A percentile compares a stretch with the other conserved stretches of the same genome.
Evolutionary conservation across 768 basidiomycete genomes (phyloP).

Genomic region (Suillus spraguei): DNA sequence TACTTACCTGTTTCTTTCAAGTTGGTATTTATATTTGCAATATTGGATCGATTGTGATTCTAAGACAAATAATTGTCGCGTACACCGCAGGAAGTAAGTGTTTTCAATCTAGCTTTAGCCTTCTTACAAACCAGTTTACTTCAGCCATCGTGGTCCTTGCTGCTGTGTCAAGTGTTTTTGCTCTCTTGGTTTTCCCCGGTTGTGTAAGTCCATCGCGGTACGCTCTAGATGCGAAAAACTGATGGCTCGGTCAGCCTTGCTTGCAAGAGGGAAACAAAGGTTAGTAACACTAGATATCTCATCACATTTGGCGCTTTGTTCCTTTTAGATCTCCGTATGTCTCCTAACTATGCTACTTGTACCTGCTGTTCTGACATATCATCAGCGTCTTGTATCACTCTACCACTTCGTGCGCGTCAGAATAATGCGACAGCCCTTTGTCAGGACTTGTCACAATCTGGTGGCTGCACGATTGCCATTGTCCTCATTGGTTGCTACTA

Average conservation of each 20-base stretch:
- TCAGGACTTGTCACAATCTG: conserved; percentile 29
- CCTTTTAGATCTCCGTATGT: conserved; percentile 23
- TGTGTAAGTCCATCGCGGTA: conserved; percentile 17
- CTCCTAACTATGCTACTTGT: background rate
- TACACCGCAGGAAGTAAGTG: conserved; percentile 24
- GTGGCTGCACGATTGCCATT: conserved; percentile 22
- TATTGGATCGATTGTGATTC: conserved; percentile 16
- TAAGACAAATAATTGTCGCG: conserved; percentile 21
- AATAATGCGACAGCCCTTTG: conserved; percentile 23
- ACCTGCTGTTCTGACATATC: background rate
- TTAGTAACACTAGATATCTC: conserved; percentile 25
- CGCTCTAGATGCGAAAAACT: background rate
- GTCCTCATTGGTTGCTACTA: conserved; percentile 33
- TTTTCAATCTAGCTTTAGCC: background rate
- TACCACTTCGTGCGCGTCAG: conserved; percentile 33
- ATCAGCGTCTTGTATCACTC: conserved; percentile 21
- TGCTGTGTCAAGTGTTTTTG: conserved; percentile 15
- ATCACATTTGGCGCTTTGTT: conserved; percentile 22
- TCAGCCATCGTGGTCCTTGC: conserved; percentile 25
- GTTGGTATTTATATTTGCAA: conserved; percentile 21
- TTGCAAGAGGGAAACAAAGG: conserved; percentile 17
- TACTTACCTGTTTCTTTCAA: conserved; percentile 14
- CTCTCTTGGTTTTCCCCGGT: conserved; percentile 16
- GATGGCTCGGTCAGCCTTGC: conserved; percentile 14
- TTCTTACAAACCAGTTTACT: background rate